Evolutionary conservation across 2,329 filamentous ascomycete species (phyloP).

Genomic region (Magnaporthiopsis poae): DNA sequence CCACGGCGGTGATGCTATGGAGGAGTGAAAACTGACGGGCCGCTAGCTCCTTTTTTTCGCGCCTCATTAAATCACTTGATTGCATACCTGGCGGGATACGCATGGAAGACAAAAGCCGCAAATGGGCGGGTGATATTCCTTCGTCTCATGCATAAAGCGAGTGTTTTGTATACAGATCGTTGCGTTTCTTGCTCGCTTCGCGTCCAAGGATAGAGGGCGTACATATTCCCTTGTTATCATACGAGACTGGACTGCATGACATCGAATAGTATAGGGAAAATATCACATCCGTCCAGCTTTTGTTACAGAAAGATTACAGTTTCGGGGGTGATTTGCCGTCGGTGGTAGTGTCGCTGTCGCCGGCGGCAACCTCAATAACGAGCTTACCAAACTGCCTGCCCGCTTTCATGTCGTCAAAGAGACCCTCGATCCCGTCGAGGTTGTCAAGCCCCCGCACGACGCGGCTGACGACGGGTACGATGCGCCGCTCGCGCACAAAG

Average conservation of each 20-base stretch:
- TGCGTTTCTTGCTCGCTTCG: background rate
- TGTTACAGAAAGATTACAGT: conserved; percentile 21
- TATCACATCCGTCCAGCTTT: background rate
- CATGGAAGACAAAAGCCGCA: background rate
- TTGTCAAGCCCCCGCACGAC: conserved; percentile 62
- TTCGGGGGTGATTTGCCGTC: conserved; percentile 22
- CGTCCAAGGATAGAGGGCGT: background rate
- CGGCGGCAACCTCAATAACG: conserved; percentile 57
- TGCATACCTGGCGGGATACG: background rate
- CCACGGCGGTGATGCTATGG: conserved; percentile 48
- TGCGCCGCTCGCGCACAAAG: conserved; percentile 54
- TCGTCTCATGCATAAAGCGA: background rate
- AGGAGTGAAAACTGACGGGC: conserved; percentile 36
- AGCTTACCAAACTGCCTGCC: conserved; percentile 87
- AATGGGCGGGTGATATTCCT: background rate
- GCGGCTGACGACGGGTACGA: conserved; percentile 68
- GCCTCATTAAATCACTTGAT: background rate
- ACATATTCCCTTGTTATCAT: background rate
- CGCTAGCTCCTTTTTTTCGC: background rate
- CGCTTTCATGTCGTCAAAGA: conserved; percentile 83
- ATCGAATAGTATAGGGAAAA: background rate
- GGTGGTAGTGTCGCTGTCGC: conserved; percentile 6
- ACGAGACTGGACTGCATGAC: background rate
- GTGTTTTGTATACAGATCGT: background rate
- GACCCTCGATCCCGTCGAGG: conserved; percentile 63